Conservation (phyloP, 352 stramenopile genomes). For the Phytophthora niederhauseri region DNA sequence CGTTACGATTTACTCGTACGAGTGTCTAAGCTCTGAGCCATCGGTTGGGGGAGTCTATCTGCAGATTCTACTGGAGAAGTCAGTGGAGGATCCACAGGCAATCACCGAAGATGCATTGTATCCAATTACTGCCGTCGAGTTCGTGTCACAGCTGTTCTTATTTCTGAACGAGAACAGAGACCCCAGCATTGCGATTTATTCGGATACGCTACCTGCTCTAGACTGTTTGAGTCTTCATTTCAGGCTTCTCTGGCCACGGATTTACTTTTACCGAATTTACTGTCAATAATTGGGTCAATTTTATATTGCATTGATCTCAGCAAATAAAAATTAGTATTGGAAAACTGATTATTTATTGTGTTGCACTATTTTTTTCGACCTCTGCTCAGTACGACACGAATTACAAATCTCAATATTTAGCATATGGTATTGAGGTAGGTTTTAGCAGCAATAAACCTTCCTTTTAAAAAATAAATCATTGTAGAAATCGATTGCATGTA, state of each 20-base stretch:
- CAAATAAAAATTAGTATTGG: no score
- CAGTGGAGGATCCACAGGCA: slow-evolving; percentile 44
- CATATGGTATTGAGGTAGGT: neutral
- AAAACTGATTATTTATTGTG: no score
- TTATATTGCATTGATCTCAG: no score
- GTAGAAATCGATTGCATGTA: neutral
- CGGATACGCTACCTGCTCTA: slow-evolving; percentile 71
- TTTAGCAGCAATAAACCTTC: neutral
- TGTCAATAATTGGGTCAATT: no score
- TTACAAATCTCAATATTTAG: neutral
- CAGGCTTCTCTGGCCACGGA: no score
- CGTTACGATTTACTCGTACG: slow-evolving; percentile 80
- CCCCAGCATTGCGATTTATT: slow-evolving; percentile 75
- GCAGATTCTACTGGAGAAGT: slow-evolving; percentile 70
- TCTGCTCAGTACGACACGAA: no score
- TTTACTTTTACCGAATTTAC: no score
- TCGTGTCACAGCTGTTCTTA: slow-evolving; percentile 69
- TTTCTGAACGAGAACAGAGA: slow-evolving; percentile 86
- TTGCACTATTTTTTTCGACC: no score
- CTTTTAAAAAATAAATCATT: neutral
- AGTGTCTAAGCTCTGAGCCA: slow-evolving; percentile 74
- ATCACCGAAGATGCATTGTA: slow-evolving; percentile 67
- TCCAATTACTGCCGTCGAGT: slow-evolving; percentile 54
- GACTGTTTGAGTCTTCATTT: slow-evolving; percentile 73
- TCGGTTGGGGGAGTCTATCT: slow-evolving; percentile 78